A percentile compares a stretch with the other conserved stretches of the same genome.
Evolutionary conservation across 768 basidiomycete species (phyloP).

Genomic region (Leccinellum luteum): DNA sequence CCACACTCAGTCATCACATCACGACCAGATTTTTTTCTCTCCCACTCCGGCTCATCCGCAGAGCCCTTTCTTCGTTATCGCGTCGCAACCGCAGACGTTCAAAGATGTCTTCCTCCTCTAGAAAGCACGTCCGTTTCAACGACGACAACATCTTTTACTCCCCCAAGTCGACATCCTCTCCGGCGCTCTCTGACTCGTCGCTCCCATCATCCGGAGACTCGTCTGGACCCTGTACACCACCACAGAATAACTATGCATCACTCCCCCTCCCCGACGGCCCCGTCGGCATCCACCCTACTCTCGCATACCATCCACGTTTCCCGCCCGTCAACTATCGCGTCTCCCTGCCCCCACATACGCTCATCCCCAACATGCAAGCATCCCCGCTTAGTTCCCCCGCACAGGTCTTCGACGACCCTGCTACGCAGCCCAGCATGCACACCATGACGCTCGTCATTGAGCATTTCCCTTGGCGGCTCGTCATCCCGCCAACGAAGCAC

Average conservation of each 20-base stretch:
- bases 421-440: constrained; percentile 30
- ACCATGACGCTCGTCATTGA: constrained; percentile 30
- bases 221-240: constrained; percentile 28
- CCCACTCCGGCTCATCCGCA: constrained; percentile 7
- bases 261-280: constrained; percentile 27
- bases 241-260: constrained; percentile 18
- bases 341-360: constrained; percentile 17
- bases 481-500: constrained; percentile 27
- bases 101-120: constrained; percentile 16
- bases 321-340: constrained; percentile 22
- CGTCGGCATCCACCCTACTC: constrained; percentile 30
- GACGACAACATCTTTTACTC: constrained; percentile 34
- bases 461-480: constrained; percentile 34
- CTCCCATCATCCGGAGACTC: constrained; percentile 31
- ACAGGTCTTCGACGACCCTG: constrained; percentile 26
- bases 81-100: not conserved
- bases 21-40: constrained; percentile 8
- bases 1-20: not conserved
- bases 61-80: constrained; percentile 12
- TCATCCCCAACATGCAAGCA: constrained; percentile 25
- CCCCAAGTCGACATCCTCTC: constrained; percentile 25
- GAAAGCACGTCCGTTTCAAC: constrained; percentile 32
- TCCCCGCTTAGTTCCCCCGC: constrained; percentile 25
- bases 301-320: constrained; percentile 27
- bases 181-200: constrained; percentile 28